phyloP scores from a whole-genome alignment of 2,329 filamentous ascomycete genomes.

The Arthrobotrys iridis region DNA sequence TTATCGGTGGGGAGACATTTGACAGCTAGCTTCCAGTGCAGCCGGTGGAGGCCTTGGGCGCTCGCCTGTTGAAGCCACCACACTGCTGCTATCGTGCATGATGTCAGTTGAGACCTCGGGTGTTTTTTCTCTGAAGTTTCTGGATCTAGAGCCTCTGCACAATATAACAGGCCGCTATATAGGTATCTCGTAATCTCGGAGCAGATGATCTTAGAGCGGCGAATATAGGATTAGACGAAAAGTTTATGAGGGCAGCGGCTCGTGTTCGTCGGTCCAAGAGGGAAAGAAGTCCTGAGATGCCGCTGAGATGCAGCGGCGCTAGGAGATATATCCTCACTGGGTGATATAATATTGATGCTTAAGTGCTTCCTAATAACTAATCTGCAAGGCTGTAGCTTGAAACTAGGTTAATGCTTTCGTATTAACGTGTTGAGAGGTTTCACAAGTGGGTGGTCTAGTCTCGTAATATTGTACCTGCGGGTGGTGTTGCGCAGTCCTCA shows the following conservation, averaged over 20 bases:
- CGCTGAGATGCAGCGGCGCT: conserved; percentile 17
- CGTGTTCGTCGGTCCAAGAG: conserved; percentile 48
- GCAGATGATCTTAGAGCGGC: conserved; percentile 41
- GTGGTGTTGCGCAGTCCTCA: conserved; percentile 20
- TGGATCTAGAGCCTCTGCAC: not conserved
- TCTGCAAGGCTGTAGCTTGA: too few species aligned
- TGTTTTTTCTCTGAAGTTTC: conserved; percentile 5
- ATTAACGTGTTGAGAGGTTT: too few species aligned
- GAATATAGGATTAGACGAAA: conserved; percentile 27
- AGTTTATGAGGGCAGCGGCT: conserved; percentile 24
- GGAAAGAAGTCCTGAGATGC: conserved; percentile 30
- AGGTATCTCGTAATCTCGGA: conserved; percentile 30
- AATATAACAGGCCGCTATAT: conserved; percentile 19
- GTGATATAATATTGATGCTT: conserved; percentile 11
- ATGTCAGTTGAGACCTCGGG: conserved; percentile 9
- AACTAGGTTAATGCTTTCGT: too few species aligned
- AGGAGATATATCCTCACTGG: conserved; percentile 26
- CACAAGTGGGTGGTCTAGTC: not conserved
- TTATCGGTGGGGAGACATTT: conserved; percentile 39
- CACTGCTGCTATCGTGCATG: conserved; percentile 10
- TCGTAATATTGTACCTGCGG: not conserved
- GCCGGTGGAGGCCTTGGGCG: conserved; percentile 42
- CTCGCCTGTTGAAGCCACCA: conserved; percentile 52
- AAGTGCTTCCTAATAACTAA: too few species aligned
- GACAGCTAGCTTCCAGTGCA: conserved; percentile 30